A percentile compares a stretch with the other conserved stretches of the same genome.
phyloP scores from a whole-genome alignment of 192 early-diverging fungal species.

The Linderina pennispora region DNA sequence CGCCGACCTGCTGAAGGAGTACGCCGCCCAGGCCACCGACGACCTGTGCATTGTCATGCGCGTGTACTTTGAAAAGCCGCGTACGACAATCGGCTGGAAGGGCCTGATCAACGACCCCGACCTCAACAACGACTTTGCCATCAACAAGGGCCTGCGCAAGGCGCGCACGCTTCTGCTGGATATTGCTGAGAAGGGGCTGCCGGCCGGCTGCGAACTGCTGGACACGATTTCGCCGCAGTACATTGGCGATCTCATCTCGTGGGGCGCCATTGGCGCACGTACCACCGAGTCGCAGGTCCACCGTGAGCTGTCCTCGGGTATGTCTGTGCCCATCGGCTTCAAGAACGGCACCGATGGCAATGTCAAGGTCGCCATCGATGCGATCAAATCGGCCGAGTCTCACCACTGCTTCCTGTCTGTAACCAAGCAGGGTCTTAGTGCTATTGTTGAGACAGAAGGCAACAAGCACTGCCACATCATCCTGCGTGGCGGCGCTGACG shows the following conservation, averaged over 20 bases:
- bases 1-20: constrained; percentile 54
- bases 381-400: constrained; percentile 77
- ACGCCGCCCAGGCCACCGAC: constrained; percentile 48
- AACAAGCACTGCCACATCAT: constrained; percentile 93
- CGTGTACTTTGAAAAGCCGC: constrained; percentile 84
- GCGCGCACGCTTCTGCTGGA: constrained; percentile 65
- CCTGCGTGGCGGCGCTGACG: constrained; percentile 77
- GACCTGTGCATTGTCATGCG: constrained; percentile 77
- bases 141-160: constrained; percentile 79
- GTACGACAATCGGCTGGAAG: constrained; percentile 89
- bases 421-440: constrained; percentile 76
- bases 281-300: constrained; percentile 83
- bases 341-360: constrained; percentile 81
- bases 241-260: constrained; percentile 67
- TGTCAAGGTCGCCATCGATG: constrained; percentile 84
- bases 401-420: constrained; percentile 77
- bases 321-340: constrained; percentile 75
- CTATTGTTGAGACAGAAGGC: constrained; percentile 80
- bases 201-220: constrained; percentile 69
- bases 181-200: constrained; percentile 65
- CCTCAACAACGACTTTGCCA: constrained; percentile 66
- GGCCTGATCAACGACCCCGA: constrained; percentile 83
- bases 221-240: constrained; percentile 83
- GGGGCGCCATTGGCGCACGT: constrained; percentile 78
- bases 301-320: constrained; percentile 74